A percentile compares a stretch with the other conserved stretches of the same genome.
Evolutionary conservation across 176 grass and related monocot species (phyloP).

Genomic region (Canna indica): DNA sequence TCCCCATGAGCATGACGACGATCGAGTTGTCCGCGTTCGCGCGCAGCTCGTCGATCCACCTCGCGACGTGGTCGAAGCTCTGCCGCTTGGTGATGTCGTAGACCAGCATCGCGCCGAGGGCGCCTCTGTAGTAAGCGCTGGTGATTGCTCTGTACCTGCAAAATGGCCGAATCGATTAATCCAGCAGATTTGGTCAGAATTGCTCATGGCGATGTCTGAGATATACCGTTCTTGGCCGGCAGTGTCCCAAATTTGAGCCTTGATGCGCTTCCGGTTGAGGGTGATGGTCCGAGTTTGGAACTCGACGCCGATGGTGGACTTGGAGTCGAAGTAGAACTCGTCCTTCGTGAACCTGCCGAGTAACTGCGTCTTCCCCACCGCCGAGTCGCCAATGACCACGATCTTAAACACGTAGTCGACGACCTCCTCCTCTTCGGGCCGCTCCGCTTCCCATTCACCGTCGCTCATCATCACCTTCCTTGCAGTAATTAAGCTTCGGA

Average conservation of each 20-base stretch:
- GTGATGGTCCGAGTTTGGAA: conserved; percentile 3
- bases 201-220: neutral
- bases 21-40: neutral
- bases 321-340: conserved; percentile 18
- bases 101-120: neutral
- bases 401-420: conserved; percentile 9
- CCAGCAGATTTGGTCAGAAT: neutral
- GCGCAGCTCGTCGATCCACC: neutral
- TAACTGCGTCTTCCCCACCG: conserved; percentile 1
- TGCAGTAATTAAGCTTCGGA: no score
- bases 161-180: neutral
- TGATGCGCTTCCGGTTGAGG: conserved; percentile 11
- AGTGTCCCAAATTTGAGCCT: conserved; percentile 6
- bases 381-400: neutral
- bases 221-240: conserved; percentile 2
- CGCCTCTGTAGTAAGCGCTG: neutral
- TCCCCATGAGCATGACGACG: neutral
- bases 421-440: neutral
- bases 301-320: conserved; percentile 21
- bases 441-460: neutral
- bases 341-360: conserved; percentile 9
- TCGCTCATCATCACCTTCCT: neutral
- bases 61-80: neutral
- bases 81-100: neutral
- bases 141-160: neutral